Base-by-base conservation (phyloP, 495 filamentous ascomycete species). In the Podospora fimiseda region DNA sequence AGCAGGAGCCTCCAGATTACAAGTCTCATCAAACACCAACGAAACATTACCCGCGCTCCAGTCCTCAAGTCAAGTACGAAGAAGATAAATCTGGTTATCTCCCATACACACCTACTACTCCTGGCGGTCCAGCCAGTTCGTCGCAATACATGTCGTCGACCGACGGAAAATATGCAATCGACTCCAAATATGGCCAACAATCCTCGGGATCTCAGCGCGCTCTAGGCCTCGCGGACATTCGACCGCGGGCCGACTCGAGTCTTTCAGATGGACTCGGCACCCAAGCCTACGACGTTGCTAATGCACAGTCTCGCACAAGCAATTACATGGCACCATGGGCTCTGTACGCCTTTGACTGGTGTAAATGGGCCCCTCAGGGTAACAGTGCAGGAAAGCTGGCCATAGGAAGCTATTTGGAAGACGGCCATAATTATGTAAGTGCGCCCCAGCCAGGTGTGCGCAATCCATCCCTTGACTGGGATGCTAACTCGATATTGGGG, bases 311-410 rank as follows among this genome's bases (percentile, higher is more conserved):
- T 2, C 74, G 75, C 22, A 78, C 78, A 38, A 80, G 90, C 71
- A 96, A 92, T 60, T 97, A 97, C 68, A 74, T 96, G 57, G 91
- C 91, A 5, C 90, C 90, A 2, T 99, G 93, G 89, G 84, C 89
- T 36, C 85, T 94, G 37, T 97, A 96, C 68, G 91, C 94, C 8
- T 88, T 94, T 56, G 94, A 99, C 74, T 99, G 94, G 94, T 99
- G 93, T 70, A 97, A 97, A 71, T 99, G 94, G 94, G 80, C 85
- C n/a, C 82, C 91, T 1, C 80, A 85, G 36, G 80, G 80, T 24
- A 83, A 83, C 47, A 80, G 84, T 38, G 89, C 88, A 9, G 93
- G 93, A 19, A 97, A 96, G 63, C 79, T 99, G 58, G 93, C 93
- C 2, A 76, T 97, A 43, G 93, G 92, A 52, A 97, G 94, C 73